Evolutionary conservation across 2,329 filamentous ascomycete genomes (phyloP).

Genomic region (Paecilomyces sp.): DNA sequence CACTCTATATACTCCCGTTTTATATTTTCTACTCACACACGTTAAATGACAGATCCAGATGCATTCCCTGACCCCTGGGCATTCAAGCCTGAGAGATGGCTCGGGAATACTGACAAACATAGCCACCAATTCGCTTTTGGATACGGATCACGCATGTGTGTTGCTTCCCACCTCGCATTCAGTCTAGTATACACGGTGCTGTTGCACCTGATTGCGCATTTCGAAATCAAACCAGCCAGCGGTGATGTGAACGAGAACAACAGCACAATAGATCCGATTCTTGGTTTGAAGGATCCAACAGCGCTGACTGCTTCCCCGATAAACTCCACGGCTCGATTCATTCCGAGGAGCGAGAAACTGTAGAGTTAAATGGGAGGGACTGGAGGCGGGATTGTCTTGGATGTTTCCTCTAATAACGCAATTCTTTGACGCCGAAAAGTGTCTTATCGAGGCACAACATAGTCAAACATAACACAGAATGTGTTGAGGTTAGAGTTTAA

Average conservation of each 20-base stretch:
- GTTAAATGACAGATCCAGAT: background rate
- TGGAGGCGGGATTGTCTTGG: background rate
- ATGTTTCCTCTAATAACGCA: no score
- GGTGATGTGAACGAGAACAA: background rate
- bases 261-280: slow-evolving; percentile 1
- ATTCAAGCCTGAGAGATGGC: slow-evolving; percentile 10
- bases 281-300: background rate
- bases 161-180: slow-evolving; percentile 5
- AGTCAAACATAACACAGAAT: no score
- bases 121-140: slow-evolving; percentile 7
- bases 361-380: background rate
- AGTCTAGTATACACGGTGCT: slow-evolving; percentile 5
- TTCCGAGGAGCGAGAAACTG: background rate
- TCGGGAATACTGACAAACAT: slow-evolving; percentile 6
- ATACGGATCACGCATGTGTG: slow-evolving; percentile 8
- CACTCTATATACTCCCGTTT: background rate
- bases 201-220: slow-evolving; percentile 5
- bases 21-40: no score
- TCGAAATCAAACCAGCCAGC: slow-evolving; percentile 4
- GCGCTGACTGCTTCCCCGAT: background rate
- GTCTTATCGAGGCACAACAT: background rate
- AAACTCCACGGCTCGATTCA: slow-evolving; percentile 2
- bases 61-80: background rate
- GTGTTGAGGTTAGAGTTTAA: no score
- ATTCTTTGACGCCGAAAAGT: no score